Base-by-base conservation (phyloP, 163 green algal genomes). In the Prototheca wickerhamii region DNA sequence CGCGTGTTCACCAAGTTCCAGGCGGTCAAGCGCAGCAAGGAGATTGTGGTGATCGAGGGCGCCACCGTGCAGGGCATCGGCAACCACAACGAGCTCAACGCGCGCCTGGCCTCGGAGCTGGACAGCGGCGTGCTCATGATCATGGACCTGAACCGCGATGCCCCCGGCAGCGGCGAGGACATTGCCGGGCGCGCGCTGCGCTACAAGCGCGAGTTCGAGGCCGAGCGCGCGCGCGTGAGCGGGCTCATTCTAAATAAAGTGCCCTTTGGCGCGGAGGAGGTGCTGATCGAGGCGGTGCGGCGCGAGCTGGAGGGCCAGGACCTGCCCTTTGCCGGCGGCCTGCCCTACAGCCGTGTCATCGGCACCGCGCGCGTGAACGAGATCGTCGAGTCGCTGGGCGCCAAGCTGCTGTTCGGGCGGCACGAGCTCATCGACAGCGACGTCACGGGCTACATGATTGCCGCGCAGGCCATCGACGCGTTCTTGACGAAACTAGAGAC, bases 211-310 rank as follows among this genome's bases (percentile, higher is more conserved):
- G 65, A 66, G 53, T 23, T 72, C 49, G 35, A 72, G 58, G 58
- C 65, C 21, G 58, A 66, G 37, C 65, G 60, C 31, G 65, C 65
- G 31, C 68, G 78, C 17, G 51, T 88, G 12, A 43, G 84, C 30
- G 85, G 82, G 3, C 55, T 86, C 20, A 46, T 84, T 18, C 31
- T 91, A 4, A 89, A 89, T 73, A 78, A 80, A 65, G 66, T 87
- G 42, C 43, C 67, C 59, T 25, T 57, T n/a, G 25, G 8, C 3
- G 63, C 77, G 6, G 65, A 69, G n/a, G 65, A 21, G 12, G 20
- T 58, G 21, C 61, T 76, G 23, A 60, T 37, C 32, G 4, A 52
- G 5, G 54, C 76, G 55, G 49, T 88, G 50, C 44, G 50, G 2
- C 51, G 44, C 33, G 69, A 69, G 56, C 60, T 90, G 46, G 64